phyloP scores from a whole-genome alignment of 768 basidiomycete species.

The Fomitopsis pulvina region DNA sequence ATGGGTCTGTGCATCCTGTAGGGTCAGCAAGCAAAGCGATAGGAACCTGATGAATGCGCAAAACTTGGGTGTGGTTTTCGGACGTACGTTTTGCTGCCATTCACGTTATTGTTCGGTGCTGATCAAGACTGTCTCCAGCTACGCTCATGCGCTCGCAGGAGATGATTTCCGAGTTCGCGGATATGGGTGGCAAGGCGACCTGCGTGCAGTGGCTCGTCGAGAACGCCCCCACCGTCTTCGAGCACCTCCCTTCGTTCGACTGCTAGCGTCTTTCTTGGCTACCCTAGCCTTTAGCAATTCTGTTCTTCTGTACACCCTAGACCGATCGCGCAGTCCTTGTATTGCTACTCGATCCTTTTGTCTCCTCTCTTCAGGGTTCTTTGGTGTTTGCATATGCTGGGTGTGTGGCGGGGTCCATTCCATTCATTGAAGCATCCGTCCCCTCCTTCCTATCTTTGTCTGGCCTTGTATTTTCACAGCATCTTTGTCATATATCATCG shows the following conservation, averaged over 20 bases:
- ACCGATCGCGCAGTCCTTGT: too few relatives aligned
- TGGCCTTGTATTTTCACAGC: constrained; percentile 2
- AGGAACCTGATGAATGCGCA: constrained; percentile 90
- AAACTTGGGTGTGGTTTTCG: constrained; percentile 96
- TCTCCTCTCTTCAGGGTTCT: not conserved
- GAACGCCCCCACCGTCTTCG: constrained; percentile 60
- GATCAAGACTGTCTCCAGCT: constrained; percentile 45
- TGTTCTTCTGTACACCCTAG: not conserved
- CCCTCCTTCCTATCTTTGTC: constrained; percentile 3
- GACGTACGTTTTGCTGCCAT: constrained; percentile 58
- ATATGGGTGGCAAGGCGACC: constrained; percentile 95
- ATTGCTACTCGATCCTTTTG: constrained; percentile 5
- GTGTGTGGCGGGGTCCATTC: not conserved
- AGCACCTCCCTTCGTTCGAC: constrained; percentile 5
- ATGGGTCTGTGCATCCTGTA: constrained; percentile 15
- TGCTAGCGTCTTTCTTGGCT: not conserved
- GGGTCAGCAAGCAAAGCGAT: constrained; percentile 59
- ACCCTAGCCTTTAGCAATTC: not conserved
- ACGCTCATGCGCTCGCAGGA: constrained; percentile 91
- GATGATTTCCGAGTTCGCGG: constrained; percentile 84
- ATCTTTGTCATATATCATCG: not conserved
- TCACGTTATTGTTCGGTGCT: not conserved
- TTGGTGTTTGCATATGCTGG: not conserved
- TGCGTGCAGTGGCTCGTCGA: constrained; percentile 94
- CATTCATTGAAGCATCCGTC: not conserved